These are phyloP conservation scores for Picea abies DNA, from an alignment of 83 land plant species.

Conservation along the genomic window DNA sequence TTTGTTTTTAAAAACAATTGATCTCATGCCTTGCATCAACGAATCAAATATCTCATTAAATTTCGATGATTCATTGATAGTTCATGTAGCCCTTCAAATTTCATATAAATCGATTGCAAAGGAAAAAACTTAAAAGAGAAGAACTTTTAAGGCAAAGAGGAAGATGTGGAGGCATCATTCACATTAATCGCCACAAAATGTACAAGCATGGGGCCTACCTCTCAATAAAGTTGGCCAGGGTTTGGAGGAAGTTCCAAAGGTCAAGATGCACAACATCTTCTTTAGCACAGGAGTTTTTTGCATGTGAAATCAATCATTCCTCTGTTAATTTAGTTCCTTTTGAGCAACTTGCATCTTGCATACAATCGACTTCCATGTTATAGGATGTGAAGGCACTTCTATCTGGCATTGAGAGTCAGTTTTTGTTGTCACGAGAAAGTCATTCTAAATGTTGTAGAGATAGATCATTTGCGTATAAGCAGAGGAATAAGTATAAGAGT, in stretches of 20 bases:
- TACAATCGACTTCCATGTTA: conserved; percentile 70
- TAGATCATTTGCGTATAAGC: conserved; percentile 63
- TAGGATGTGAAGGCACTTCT: conserved; percentile 80
- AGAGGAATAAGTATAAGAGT: too few species aligned
- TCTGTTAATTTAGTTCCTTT: conserved; percentile 74
- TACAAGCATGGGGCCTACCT: conserved; percentile 78
- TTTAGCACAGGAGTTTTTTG: conserved; percentile 64
- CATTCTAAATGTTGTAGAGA: conserved; percentile 33
- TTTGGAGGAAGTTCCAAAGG: conserved; percentile 83
- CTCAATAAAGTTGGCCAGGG: conserved; percentile 84
- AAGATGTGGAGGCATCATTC: conserved; percentile 39
- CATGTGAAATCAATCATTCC: conserved; percentile 49
- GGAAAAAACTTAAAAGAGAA: conserved; percentile 83
- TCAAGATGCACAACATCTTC: conserved; percentile 67
- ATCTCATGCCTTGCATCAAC: too few species aligned
- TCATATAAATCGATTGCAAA: conserved; percentile 51
- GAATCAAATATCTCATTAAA: too few species aligned
- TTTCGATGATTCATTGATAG: too few species aligned
- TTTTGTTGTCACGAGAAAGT: conserved; percentile 37
- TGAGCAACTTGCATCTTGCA: conserved; percentile 85
- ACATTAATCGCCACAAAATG: conserved; percentile 50
- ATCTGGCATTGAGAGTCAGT: conserved; percentile 77
- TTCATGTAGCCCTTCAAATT: too few species aligned
- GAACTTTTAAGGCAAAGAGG: conserved; percentile 85
- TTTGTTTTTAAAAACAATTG: too few species aligned